Evolutionary conservation across 805 yeast species (phyloP).

Genomic region (Candida chauliodis): DNA sequence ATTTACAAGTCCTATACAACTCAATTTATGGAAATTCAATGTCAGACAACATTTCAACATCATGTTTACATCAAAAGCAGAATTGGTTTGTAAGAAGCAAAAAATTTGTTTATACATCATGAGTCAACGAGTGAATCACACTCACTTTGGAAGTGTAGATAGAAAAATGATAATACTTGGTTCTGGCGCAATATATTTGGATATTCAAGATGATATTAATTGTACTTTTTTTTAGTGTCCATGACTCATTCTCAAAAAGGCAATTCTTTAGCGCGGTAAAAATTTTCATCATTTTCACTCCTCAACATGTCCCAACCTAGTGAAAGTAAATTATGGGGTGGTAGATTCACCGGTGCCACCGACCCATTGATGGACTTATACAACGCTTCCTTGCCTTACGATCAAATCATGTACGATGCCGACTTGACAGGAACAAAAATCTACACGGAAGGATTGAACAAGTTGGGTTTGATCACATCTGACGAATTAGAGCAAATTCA

Average conservation of each 20-base stretch:
- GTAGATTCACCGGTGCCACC: slow-evolving; percentile 93
- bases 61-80: too few relatives aligned
- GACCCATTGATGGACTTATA: slow-evolving; percentile 97
- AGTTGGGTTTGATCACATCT: slow-evolving; percentile 67
- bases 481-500: slow-evolving; percentile 81
- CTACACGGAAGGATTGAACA: slow-evolving; percentile 81
- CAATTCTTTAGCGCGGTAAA: slow-evolving; percentile 37
- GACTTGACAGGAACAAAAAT: slow-evolving; percentile 93
- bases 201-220: too few relatives aligned
- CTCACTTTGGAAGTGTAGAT: too few relatives aligned
- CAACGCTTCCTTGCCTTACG: slow-evolving; percentile 96
- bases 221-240: too few relatives aligned
- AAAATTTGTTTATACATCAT: too few relatives aligned
- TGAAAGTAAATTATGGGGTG: slow-evolving; percentile 92
- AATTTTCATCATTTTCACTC: not conserved
- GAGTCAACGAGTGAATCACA: too few relatives aligned
- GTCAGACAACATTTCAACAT: too few relatives aligned
- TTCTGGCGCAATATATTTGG: too few relatives aligned
- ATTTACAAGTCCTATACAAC: too few relatives aligned
- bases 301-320: slow-evolving; percentile 32
- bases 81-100: too few relatives aligned
- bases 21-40: too few relatives aligned
- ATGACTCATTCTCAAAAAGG: slow-evolving; percentile 17
- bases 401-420: slow-evolving; percentile 89
- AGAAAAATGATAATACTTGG: too few relatives aligned